These are phyloP conservation scores for Capniomyces stellatus DNA, from an alignment of 371 early-diverging fungal species.

Conservation along the genomic window DNA sequence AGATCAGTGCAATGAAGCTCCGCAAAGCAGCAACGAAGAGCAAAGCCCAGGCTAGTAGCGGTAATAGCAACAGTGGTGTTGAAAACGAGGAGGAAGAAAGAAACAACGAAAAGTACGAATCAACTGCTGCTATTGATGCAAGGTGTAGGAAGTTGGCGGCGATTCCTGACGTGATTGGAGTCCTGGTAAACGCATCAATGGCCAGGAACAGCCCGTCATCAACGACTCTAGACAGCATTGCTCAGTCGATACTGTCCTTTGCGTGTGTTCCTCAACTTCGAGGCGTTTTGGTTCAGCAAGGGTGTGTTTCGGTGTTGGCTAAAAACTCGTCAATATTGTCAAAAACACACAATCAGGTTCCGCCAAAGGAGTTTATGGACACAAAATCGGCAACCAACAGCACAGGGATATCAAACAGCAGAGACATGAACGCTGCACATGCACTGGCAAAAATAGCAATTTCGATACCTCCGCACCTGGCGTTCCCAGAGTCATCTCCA, in stretches of 20 bases:
- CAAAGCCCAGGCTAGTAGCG: background rate
- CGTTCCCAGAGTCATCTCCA: conserved; percentile 44
- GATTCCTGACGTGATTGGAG: background rate
- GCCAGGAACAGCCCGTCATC: background rate
- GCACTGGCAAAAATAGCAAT: conserved; percentile 83
- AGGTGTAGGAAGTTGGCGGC: background rate
- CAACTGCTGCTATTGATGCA: background rate
- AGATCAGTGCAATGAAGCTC: background rate
- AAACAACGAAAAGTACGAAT: background rate
- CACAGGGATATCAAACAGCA: conserved; percentile 5
- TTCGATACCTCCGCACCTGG: conserved; percentile 68
- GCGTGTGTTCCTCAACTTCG: conserved; percentile 35
- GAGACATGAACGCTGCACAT: conserved; percentile 38
- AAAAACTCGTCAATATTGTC: background rate
- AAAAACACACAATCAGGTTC: conserved; percentile 3
- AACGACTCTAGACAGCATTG: background rate
- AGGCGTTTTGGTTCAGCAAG: conserved; percentile 67
- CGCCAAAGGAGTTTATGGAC: conserved; percentile 8
- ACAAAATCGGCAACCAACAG: conserved; percentile 1
- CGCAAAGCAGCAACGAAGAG: conserved; percentile 1
- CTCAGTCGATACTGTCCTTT: background rate
- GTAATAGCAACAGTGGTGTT: background rate
- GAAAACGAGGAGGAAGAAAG: background rate
- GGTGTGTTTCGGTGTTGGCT: conserved; percentile 46
- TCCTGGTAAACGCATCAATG: background rate